Evolutionary conservation across 2,329 filamentous ascomycete species (phyloP), one percentile per base, ranked within the genome.

Genomic region (Verticillium alfalfae): DNA sequence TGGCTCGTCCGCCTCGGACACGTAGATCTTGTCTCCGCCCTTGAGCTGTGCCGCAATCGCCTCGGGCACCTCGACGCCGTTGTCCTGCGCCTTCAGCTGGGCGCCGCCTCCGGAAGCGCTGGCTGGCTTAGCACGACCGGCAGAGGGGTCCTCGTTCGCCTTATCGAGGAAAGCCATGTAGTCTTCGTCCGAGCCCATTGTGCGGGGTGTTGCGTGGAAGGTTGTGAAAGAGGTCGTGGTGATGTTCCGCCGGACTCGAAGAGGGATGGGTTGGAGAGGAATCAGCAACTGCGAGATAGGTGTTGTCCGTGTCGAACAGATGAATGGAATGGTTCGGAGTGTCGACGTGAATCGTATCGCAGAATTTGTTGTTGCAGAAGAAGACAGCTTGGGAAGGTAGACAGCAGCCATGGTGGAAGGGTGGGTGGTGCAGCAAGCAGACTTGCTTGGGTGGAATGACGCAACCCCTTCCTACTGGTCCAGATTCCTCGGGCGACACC

Each of bases 131-230:
- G 73, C 72, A 45, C 73, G 70, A 65, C 88, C 87, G 63, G 86
- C 83, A 72, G 86, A 88, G 18, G 90, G 88, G 71, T 93, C 88
- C 70, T 87, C 80, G 78, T 96, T 96, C 60, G 92, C 92, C 79
- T 95, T 95, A 72, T 95, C 84, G 62, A 97, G 81, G 72, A 97
- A 97, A 63, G 89, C 81, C 76, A 88, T 85, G 80, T 97, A 97
- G 65, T 90, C 89, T 64, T 90, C 87, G 81, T 97, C 92, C 60
- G 87, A 88, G 8, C 87, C 85, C 89, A 91, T 92, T 16, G 61
- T 79, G 60, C n/a, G 41, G 13, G n/a, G 22, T 15, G 58, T 59
- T n/a, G 39, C 45, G 15, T 34, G 58, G 31, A 59, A 38, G 41
- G 15, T 31, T 31, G 38, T 62, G 13, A 60, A 49, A 58, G 31